Percentiles rank a stretch among this genome's conserved stretches.
These are phyloP conservation scores for Oryza officinalis DNA, from an alignment of 176 grass and related monocot genomes.

Conservation along the genomic window DNA sequence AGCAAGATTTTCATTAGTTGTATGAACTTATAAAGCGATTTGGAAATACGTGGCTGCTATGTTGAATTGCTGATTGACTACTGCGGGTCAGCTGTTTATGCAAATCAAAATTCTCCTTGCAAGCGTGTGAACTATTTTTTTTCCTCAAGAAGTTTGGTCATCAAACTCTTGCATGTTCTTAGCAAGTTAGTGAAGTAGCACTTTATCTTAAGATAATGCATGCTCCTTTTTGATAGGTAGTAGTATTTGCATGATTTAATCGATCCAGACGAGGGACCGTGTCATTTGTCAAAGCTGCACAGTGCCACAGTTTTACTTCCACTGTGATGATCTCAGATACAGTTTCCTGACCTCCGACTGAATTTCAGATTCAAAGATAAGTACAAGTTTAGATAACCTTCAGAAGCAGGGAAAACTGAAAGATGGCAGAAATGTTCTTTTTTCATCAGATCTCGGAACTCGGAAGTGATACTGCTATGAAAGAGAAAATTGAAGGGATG, in stretches of 20 bases:
- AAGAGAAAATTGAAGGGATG: background rate
- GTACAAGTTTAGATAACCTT: background rate
- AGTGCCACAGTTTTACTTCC: background rate
- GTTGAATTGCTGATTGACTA: background rate
- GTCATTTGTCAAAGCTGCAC: background rate
- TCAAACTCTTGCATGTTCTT: background rate
- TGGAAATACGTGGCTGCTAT: background rate
- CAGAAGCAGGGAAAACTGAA: background rate
- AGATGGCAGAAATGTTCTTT: background rate
- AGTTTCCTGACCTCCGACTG: background rate
- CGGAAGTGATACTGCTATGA: background rate
- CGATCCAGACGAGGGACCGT: background rate
- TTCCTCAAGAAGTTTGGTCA: background rate
- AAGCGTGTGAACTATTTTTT: background rate
- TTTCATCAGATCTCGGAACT: background rate
- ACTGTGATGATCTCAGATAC: background rate
- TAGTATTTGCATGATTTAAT: background rate
- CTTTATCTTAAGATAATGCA: too few species aligned
- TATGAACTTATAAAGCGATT: background rate
- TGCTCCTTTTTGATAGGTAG: background rate
- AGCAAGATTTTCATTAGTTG: background rate
- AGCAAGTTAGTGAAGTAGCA: background rate
- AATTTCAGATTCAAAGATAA: slow-evolving; percentile 10
- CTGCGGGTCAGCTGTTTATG: background rate
- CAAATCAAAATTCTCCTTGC: background rate